A percentile compares a stretch with the other conserved stretches of the same genome.
Evolutionary conservation across 2,329 filamentous ascomycete genomes (phyloP).

Genomic region (Parascedosporium putredinis): DNA sequence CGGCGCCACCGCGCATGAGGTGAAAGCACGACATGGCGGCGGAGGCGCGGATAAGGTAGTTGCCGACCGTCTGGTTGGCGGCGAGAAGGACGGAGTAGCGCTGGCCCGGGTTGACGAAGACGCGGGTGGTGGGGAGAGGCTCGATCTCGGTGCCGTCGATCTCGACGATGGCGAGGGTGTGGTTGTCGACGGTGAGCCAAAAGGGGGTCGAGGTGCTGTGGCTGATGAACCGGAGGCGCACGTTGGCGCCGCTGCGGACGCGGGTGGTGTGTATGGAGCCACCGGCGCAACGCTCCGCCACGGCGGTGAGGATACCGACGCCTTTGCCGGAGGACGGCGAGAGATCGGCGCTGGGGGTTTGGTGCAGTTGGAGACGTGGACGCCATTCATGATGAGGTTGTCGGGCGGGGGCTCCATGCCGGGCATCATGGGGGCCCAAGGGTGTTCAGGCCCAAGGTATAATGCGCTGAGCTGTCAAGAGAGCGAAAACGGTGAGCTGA

Average conservation of each 20-base stretch:
- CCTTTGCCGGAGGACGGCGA: background rate
- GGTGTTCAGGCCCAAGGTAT: slow-evolving; percentile 18
- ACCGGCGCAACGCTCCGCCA: slow-evolving; percentile 16
- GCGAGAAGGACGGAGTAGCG: slow-evolving; percentile 25
- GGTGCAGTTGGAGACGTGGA: slow-evolving; percentile 25
- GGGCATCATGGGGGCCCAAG: slow-evolving; percentile 22
- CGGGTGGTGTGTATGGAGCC: slow-evolving; percentile 22
- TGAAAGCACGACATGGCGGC: slow-evolving; percentile 8
- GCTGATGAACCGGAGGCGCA: slow-evolving; percentile 29
- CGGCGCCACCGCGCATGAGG: background rate
- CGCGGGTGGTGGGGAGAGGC: slow-evolving; percentile 21
- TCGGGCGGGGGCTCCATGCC: slow-evolving; percentile 29
- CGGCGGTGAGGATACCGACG: slow-evolving; percentile 1
- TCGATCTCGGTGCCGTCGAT: slow-evolving; percentile 28
- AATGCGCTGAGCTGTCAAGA: slow-evolving; percentile 20
- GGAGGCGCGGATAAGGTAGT: slow-evolving; percentile 13
- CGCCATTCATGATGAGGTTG: slow-evolving; percentile 30
- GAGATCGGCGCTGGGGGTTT: slow-evolving; percentile 5
- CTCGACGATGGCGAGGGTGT: slow-evolving; percentile 26
- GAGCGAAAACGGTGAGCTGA: slow-evolving; percentile 13
- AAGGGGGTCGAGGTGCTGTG: slow-evolving; percentile 26
- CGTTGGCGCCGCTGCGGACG: slow-evolving; percentile 17
- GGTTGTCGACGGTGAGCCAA: slow-evolving; percentile 28
- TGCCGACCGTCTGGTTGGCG: slow-evolving; percentile 17
- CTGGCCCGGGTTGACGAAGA: slow-evolving; percentile 29